Conservation (phyloP, 1,284 basidiomycete species). For the Ustilago bromivora region DNA sequence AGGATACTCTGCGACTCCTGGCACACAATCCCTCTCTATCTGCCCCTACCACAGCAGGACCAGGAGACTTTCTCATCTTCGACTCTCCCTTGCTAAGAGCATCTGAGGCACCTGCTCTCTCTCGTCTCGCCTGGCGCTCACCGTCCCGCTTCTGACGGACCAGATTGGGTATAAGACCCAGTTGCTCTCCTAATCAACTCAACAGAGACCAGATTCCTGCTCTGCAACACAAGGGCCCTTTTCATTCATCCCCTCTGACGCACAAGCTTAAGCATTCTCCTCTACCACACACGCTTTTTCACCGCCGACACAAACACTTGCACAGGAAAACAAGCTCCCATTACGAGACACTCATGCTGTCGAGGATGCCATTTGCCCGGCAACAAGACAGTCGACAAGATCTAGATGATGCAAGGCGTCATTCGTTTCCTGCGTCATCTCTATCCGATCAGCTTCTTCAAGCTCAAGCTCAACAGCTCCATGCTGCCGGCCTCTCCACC, state of each 20-base stretch:
- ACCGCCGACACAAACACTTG: not conserved
- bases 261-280: not conserved
- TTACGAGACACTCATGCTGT: conserved; percentile 13
- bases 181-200: not conserved
- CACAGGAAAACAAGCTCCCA: not conserved
- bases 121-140: not conserved
- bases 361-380: conserved; percentile 25
- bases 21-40: not conserved
- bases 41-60: not conserved
- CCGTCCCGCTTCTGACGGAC: not conserved
- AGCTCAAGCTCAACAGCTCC: conserved; percentile 31
- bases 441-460: conserved; percentile 24
- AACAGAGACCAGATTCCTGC: not conserved
- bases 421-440: conserved; percentile 19
- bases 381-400: conserved; percentile 30
- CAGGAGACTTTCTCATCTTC: not conserved
- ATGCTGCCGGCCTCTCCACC: not conserved
- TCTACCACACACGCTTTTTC: not conserved
- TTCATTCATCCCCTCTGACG: not conserved
- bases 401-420: conserved; percentile 15
- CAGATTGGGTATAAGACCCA: not conserved
- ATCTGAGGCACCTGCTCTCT: not conserved
- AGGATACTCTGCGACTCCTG: not conserved
- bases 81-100: not conserved
- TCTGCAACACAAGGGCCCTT: not conserved